phyloP scores from a whole-genome alignment of 331 rosid species.

The Prunus yedoensis region DNA sequence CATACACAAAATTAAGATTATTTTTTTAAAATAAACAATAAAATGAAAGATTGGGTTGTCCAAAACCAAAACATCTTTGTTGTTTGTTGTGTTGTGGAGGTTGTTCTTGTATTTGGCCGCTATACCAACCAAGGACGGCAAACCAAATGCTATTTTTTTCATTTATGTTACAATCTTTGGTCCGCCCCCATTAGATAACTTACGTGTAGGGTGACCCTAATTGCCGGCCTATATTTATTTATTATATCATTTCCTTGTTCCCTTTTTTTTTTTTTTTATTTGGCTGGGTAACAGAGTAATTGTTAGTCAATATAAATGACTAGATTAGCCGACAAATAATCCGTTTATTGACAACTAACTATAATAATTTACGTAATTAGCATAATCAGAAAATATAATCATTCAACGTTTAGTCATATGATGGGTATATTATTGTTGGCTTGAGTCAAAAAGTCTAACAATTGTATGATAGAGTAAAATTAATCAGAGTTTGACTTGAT shows the following conservation, averaged over 20 bases:
- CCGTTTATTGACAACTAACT: too few relatives aligned
- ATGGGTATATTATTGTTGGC: background rate
- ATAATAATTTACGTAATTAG: too few relatives aligned
- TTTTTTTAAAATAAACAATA: background rate
- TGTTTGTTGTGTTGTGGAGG: background rate
- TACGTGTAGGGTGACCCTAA: background rate
- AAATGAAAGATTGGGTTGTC: background rate
- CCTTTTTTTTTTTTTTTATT: background rate
- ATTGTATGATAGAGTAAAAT: background rate
- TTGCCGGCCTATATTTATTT: background rate
- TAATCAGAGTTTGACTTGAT: background rate
- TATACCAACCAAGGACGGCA: slow-evolving; percentile 12
- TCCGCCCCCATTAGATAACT: background rate
- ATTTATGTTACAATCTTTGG: background rate
- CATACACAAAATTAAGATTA: background rate
- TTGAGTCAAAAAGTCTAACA: background rate
- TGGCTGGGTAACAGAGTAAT: background rate
- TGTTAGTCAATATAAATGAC: too few relatives aligned
- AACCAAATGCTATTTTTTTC: background rate
- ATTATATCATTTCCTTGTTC: background rate
- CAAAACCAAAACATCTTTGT: background rate
- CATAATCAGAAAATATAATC: background rate
- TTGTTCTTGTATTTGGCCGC: background rate
- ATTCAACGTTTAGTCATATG: background rate
- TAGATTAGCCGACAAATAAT: too few relatives aligned